A percentile compares a stretch with the other conserved stretches of the same genome.
Evolutionary conservation across 2,329 filamentous ascomycete genomes (phyloP).

Genomic region (Aureobasidium namibiae): DNA sequence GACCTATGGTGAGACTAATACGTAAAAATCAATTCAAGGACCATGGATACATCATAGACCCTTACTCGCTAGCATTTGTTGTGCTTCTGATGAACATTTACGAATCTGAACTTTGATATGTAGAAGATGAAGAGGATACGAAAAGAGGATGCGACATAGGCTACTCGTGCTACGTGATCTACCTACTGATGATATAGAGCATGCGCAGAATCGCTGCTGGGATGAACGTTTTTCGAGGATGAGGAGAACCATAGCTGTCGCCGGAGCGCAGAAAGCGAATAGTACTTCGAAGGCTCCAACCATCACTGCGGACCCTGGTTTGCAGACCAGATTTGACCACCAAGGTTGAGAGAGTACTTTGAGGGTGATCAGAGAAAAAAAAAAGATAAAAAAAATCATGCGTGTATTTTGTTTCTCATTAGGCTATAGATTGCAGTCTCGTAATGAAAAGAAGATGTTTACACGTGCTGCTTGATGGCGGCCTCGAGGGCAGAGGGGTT

Average conservation of each 20-base stretch:
- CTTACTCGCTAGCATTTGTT: too few species aligned
- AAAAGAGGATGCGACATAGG: too few species aligned
- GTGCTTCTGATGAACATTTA: too few species aligned
- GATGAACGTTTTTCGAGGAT: background rate
- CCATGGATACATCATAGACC: too few species aligned
- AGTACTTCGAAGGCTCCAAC: background rate
- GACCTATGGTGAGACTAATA: conserved; percentile 44
- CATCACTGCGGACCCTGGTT: background rate
- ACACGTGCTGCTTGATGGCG: conserved; percentile 35
- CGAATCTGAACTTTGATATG: too few species aligned
- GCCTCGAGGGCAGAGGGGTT: conserved; percentile 61
- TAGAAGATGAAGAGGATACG: too few species aligned
- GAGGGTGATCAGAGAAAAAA: background rate
- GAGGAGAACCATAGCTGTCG: background rate
- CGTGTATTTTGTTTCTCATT: conserved; percentile 9
- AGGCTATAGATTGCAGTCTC: background rate
- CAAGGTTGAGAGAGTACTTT: background rate
- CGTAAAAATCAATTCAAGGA: too few species aligned
- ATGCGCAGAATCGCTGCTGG: background rate
- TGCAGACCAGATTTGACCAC: background rate
- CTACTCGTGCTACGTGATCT: too few species aligned
- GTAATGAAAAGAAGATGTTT: conserved; percentile 5
- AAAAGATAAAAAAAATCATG: background rate
- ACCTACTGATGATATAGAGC: too few species aligned
- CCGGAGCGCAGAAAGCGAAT: too few species aligned